These are phyloP conservation scores for Scheffersomyces illinoinensis DNA, from an alignment of 1,139 yeast genomes.

Conservation along the genomic window DNA sequence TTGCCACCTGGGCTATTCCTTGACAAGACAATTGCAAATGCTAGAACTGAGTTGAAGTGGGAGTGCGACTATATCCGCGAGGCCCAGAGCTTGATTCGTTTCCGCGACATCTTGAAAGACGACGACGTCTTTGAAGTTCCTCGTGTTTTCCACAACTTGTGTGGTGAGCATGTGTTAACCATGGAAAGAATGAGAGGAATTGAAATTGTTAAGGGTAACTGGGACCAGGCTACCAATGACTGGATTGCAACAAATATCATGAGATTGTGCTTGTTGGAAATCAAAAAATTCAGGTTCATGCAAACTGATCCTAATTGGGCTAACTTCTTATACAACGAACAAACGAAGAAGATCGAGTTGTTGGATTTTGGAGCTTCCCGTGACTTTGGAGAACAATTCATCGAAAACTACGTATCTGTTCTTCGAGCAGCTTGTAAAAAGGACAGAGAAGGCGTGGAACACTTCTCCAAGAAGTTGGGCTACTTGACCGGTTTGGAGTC, in stretches of 20 bases:
- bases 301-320: slow-evolving; percentile 99
- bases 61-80: slow-evolving; percentile 96
- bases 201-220: slow-evolving; percentile 77
- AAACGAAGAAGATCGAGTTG: slow-evolving; percentile 70
- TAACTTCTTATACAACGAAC: slow-evolving; percentile 78
- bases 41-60: slow-evolving; percentile 92
- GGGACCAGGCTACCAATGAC: slow-evolving; percentile 72
- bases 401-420: slow-evolving; percentile 66
- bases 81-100: slow-evolving; percentile 74
- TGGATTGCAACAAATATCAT: slow-evolving; percentile 85
- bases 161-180: slow-evolving; percentile 82
- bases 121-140: slow-evolving; percentile 83
- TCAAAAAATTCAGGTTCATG: slow-evolving; percentile 85
- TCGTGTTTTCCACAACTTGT: slow-evolving; percentile 69
- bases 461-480: slow-evolving; percentile 73
- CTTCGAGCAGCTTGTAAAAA: slow-evolving; percentile 74
- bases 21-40: slow-evolving; percentile 90
- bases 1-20: slow-evolving; percentile 91
- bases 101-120: slow-evolving; percentile 58
- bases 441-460: slow-evolving; percentile 66
- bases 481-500: slow-evolving; percentile 91
- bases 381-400: slow-evolving; percentile 68
- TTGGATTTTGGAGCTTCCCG: slow-evolving; percentile 96
- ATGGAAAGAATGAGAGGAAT: slow-evolving; percentile 87
- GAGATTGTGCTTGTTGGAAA: slow-evolving; percentile 84